Base-by-base conservation (phyloP, 805 yeast genomes). In the Blastobotrys attinorum region DNA sequence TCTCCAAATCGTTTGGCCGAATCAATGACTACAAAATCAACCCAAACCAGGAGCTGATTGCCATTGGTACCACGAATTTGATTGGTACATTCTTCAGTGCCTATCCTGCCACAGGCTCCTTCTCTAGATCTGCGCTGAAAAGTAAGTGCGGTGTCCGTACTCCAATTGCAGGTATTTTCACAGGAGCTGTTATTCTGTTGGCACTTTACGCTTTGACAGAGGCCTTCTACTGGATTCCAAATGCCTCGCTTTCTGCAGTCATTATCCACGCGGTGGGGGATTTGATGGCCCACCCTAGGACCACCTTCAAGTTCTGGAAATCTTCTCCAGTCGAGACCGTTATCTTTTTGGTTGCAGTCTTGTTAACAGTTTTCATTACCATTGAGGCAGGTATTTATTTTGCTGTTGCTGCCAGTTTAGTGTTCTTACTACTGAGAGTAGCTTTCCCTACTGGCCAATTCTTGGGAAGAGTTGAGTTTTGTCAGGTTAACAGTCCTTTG, bases 121-220 rank as follows among this genome's bases (percentile, higher is more conserved):
- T 89, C 64, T 84, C 95, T 16, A 81, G 97, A 70, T 83, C 96
- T 37, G 97, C 97, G 5, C 73, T 89, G 56, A 89, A 90, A 66
- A 81, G 95, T 41, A 89, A 89, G 66, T 89, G 96, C 73, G 95
- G 95, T 61, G 97, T 89, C 37, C 77, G 88, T 59, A 89, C 97
- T 17, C 97, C 97, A 29, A 69, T 89, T 48, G 94, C 96, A 37
- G 96, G 96, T 67, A 72, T 87, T 34, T 83, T 80, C 64, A 84
- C 96, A 10, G 97, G 96, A 60, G 77, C 76, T 37, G 88, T 90
- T 64, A 97, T 89, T 21, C 66, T 89, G 49, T 68, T 89, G 50
- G 95, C 97, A 2, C 71, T 89, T 50, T 89, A 88, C 63, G 79
- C 83, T 47, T 73, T 89, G 56, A 88, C 96, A 4, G 71, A 71